A percentile compares a stretch with the other conserved stretches of the same genome.
Conservation (phyloP, 2,329 filamentous ascomycete species). For the Pseudogymnoascus sp. region DNA sequence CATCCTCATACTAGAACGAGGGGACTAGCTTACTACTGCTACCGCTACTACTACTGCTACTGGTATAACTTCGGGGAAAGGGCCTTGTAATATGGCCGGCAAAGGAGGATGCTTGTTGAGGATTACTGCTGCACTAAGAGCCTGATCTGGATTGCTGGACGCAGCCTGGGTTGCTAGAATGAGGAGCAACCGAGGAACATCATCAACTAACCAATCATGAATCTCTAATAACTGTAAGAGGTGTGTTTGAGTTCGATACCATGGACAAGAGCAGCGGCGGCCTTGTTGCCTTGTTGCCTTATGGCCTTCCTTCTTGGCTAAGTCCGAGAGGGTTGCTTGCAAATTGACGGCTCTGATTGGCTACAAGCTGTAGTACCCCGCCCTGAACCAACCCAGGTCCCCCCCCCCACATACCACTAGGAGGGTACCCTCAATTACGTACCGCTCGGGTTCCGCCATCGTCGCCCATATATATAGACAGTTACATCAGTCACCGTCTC, state of each 20-base stretch:
- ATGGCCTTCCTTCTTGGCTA: neutral
- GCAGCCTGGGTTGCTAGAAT: neutral
- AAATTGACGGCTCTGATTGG: neutral
- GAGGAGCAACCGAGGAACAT: neutral
- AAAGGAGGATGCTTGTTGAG: neutral
- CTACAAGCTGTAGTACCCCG: neutral
- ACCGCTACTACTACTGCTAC: neutral
- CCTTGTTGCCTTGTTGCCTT: neutral
- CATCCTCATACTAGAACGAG: too few relatives aligned
- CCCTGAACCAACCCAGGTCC: neutral
- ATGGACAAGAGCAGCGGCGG: neutral
- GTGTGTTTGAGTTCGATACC: neutral
- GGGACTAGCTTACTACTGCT: too few relatives aligned
- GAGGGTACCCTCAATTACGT: constrained; percentile 9
- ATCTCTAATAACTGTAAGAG: neutral
- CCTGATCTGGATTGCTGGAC: neutral
- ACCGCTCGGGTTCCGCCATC: neutral
- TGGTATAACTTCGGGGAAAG: neutral
- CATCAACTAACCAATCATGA: neutral
- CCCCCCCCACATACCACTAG: neutral
- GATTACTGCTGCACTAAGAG: neutral
- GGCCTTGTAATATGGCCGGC: neutral
- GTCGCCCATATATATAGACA: constrained; percentile 7
- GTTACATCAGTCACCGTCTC: neutral
- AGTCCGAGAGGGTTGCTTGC: neutral